Evolutionary conservation across 805 yeast species (phyloP), one percentile per base, ranked within the genome.

Genomic region (Maudiozyma turicensis): DNA sequence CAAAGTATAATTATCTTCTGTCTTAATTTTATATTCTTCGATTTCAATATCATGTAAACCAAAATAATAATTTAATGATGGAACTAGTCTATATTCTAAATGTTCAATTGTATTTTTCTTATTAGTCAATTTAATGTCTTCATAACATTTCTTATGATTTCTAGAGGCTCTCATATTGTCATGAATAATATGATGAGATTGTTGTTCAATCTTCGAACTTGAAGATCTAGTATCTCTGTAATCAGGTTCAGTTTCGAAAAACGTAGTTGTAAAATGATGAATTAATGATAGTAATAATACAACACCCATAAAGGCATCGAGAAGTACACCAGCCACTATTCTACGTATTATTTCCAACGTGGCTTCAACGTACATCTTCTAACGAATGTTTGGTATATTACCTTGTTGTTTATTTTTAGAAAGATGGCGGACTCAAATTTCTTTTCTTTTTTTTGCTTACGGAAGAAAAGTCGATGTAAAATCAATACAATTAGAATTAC

Each of bases 1-100:
- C 15, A 93, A 67, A 1, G 79, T 70, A 61, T 77, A 89, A 0
- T 96, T 96, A 65, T 93, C 98, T n/a, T 72, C 70, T 0, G 98
- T 90, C 8, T 77, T 70, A 3, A 89, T 70, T 32, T 72, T 74
- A 59, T 77, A 78, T 47, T 75, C 80, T 44, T 74, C 76, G 40
- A 88, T 69, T 14, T 75, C 80, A 15, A 86, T 67, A 0, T 81
- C 85, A 45, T 82, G 67, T 32, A 81, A 72, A 39, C 71, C 68
- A 13, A 84, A 82, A 60, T 90, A 91, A 61, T 85, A 87, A 29
- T 76, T 63, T 45, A 91, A 67, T 49, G 82, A 81, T 20, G 80
- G 74, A 9, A 68, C 68, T n/a, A 80, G 65, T 49, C 57, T 62
- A 41, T 50, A 26, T 44, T 59, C 62, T 57, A 61, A 15, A n/a